These are phyloP conservation scores for Lachnellula suecica DNA, from an alignment of 2,329 filamentous ascomycete species.

Conservation along the genomic window DNA sequence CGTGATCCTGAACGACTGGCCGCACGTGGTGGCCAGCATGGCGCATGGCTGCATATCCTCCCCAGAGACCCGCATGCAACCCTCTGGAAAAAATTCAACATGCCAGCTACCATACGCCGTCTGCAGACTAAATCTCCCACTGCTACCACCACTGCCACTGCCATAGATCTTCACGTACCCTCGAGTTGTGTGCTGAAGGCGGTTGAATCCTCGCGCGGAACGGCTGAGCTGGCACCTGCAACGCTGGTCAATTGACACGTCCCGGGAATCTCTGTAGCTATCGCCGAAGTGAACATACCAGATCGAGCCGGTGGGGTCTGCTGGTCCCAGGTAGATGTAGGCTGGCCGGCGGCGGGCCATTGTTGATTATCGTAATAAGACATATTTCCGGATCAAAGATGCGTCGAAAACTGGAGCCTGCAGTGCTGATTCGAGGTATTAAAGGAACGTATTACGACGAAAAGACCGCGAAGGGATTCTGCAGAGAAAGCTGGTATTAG, in stretches of 20 bases:
- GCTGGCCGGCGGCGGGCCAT: constrained; percentile 61
- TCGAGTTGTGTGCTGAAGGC: constrained; percentile 89
- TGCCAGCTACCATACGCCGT: constrained; percentile 5
- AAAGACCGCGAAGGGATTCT: constrained; percentile 25
- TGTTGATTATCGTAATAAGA: constrained; percentile 69
- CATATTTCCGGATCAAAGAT: constrained; percentile 44
- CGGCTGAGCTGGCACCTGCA: constrained; percentile 72
- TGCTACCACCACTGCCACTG: too few species aligned
- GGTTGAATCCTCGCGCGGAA: constrained; percentile 69
- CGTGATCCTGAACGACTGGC: background rate
- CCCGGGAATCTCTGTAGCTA: constrained; percentile 1
- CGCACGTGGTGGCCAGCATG: constrained; percentile 12
- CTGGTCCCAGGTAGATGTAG: constrained; percentile 74
- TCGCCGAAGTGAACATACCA: constrained; percentile 46
- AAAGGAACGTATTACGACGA: constrained; percentile 35
- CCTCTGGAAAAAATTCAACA: constrained; percentile 10
- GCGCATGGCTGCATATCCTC: constrained; percentile 1
- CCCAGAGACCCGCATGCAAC: constrained; percentile 4
- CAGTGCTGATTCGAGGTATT: constrained; percentile 25
- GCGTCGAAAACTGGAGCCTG: constrained; percentile 34
- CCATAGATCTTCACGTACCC: constrained; percentile 57
- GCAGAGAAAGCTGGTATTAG: constrained; percentile 1
- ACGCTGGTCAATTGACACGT: constrained; percentile 27
- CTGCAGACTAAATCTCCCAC: too few species aligned
- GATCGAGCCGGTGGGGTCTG: constrained; percentile 71